These are phyloP conservation scores for Gigaspora rosea DNA, from an alignment of 192 early-diverging fungal species.

Conservation along the genomic window DNA sequence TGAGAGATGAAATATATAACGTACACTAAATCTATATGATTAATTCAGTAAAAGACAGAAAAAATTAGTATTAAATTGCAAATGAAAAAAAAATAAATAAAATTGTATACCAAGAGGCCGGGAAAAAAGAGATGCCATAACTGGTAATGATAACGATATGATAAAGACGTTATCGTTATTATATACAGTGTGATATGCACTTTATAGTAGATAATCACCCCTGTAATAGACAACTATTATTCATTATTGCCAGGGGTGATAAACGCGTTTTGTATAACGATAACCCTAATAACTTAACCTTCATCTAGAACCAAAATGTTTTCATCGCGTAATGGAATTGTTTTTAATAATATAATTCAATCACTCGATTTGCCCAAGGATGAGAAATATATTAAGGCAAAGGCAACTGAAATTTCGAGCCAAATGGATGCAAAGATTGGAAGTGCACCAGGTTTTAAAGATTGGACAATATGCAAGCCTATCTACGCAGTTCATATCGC, in stretches of 20 bases:
- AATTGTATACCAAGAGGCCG: neutral
- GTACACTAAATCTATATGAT: slow-evolving; percentile 56
- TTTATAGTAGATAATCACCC: too few species aligned
- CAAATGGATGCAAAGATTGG: slow-evolving; percentile 1
- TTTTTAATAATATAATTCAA: neutral
- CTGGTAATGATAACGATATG: neutral
- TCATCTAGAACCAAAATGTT: too few species aligned
- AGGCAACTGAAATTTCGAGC: neutral
- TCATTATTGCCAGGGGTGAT: too few species aligned
- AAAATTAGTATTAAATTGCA: neutral
- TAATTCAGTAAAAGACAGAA: neutral
- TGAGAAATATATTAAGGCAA: neutral
- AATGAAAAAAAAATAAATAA: neutral
- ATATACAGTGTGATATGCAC: too few species aligned
- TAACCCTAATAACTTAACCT: too few species aligned
- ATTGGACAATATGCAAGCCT: slow-evolving; percentile 17
- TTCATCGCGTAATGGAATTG: neutral
- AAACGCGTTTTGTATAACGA: too few species aligned
- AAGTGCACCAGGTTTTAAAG: neutral
- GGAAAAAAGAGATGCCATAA: neutral
- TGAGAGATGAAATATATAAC: slow-evolving; percentile 70
- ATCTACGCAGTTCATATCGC: neutral
- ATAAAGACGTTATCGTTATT: too few species aligned
- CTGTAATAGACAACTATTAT: too few species aligned
- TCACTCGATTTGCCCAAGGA: neutral